Base-by-base conservation (phyloP, 495 filamentous ascomycete species). In the Neurospora africana region DNA sequence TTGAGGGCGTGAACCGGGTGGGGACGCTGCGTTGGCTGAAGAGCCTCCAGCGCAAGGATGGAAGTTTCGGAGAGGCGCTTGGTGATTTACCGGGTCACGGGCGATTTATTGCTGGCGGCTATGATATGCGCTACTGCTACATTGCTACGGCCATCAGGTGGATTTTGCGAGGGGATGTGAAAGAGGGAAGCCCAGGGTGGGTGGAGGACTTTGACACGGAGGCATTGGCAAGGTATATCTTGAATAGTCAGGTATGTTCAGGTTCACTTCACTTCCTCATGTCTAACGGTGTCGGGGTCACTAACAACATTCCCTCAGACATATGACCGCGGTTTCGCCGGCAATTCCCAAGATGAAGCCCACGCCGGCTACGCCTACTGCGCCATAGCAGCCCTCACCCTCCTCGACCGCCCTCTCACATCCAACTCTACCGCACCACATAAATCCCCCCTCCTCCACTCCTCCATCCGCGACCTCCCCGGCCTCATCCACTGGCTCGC, bases 301-400 rank as follows among this genome's bases (percentile, higher is more conserved):
- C n/a, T 6, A 68, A 43, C 74, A 36, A 67, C 11, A 61, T 5
- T 19, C 0, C 3, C 89, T 35, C 76, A 98, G 92, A 91, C 91
- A 5, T 98, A 95, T 76, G 95, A 98, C 79, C 92, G 93, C 13
- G 96, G 96, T 38, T 89, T 98, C 77, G 89, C 89, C 3, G 93
- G 97, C 74, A 90, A 84, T 35, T 90, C 91, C 4, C 89, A 87
- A 72, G 90, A 95, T 61, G 95, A 99, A 84, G 89, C 94, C 21
- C 95, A 99, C 80, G 94, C 93, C 74, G 95, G 95, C 68, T 92
- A 92, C 77, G 92, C 93, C 68, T 96, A 94, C 83, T 96, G 93
- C 76, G 93, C 91, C 61, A 86, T 97, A 73, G 84, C 86, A 47
- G 89, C 93, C 36, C 82, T 98, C 21, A 88, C 88, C 3, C 86